Base-by-base conservation (phyloP, 1,284 basidiomycete species). In the Laetiporus sulphureus region DNA sequence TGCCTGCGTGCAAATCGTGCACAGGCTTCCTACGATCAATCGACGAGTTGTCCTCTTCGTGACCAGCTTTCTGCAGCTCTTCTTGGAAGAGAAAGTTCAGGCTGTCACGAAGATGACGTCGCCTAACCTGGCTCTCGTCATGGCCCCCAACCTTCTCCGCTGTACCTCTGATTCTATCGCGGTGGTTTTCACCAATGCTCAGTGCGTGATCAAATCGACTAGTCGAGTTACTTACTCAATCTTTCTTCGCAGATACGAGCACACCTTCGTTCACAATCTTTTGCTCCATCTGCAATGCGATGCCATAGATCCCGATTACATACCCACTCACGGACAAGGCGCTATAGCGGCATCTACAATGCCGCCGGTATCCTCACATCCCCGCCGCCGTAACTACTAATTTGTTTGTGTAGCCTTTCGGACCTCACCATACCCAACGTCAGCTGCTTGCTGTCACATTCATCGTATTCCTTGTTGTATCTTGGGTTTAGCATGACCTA, bases 1-100 rank as follows among this genome's bases (percentile, higher is more conserved):
- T 16, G 74, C 78, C 16, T 87, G 83, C 57, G 71, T 93, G 33
- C 71, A 73, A 40, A 83, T 93, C 54, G 72, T 94, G 13, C 71
- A 77, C 52, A 71, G 78, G 20, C 71, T 95, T 13, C 91, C 92
- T 18, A 83, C 81, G 15, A 79, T 89, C 59, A 91, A 93, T 57
- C 72, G 87, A 15, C 73, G 90, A 3, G 90, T 93, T 10, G 72
- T 93, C 15, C 61, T 92, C 42, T 94, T 92, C 59, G 75, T 93
- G 30, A 70, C 94, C 60, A 91, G 84, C 67, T 94, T 94, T 64
- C 63, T 93, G 47, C 91, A 94, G 66, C 64, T 91, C 38, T 95
- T 95, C 65, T 63, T 91, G 44, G 80, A 85, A 36, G 83, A 87
- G 29, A 75, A 76, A 46, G 79, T 86, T 12, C 72, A 86, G 51